Base-by-base conservation (phyloP, 768 basidiomycete genomes). In the Phlebiopsis flavidoalba region DNA sequence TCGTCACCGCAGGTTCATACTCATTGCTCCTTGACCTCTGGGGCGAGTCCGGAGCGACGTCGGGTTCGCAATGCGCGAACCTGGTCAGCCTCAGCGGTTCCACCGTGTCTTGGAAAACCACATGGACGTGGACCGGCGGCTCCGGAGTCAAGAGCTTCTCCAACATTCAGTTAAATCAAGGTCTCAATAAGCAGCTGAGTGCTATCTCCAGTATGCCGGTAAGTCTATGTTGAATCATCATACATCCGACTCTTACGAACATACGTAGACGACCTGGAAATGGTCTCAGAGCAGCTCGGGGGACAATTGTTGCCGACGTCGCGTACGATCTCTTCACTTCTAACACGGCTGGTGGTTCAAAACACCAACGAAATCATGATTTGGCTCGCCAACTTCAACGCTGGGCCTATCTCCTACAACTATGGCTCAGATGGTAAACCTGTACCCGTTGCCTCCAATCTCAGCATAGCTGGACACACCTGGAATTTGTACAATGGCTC, bases 291-390 rank as follows among this genome's bases (percentile, higher is more conserved):
- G 65, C 14, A 70, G 69, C 11, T 72, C 75, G 5, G 78, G n/a
- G 74, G 5, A 69, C 68, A 0, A 71, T 83, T 59, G 79, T 83
- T 24, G 79, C 81, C 0, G 77, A 88, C 59, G 77, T 86, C 26
- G 83, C 86, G 6, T 88, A 78, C 60, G 87, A 88, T 63, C 61
- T 88, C 0, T 89, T 88, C 75, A 88, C 86, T 0, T 80, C 86
- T 1, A 66, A 65, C 61, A 73, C 73, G 5, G 46, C 82, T 37
- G 80, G 80, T 1, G 85, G 85, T 35, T 70, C 76, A 43, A n/a
- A 77, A 77, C 56, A 61, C 64, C 35, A 65, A 74, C 62, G 79
- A 80, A 62, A 76, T 87, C 64, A 88, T 88, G 86, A 71, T 88
- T 61, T 87, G 86, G 87, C 78, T 87, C 14, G 84, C 77, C 0